Conservation (phyloP, 225 moss, liverwort and hornwort genomes). For the Sphagnum contortum region DNA sequence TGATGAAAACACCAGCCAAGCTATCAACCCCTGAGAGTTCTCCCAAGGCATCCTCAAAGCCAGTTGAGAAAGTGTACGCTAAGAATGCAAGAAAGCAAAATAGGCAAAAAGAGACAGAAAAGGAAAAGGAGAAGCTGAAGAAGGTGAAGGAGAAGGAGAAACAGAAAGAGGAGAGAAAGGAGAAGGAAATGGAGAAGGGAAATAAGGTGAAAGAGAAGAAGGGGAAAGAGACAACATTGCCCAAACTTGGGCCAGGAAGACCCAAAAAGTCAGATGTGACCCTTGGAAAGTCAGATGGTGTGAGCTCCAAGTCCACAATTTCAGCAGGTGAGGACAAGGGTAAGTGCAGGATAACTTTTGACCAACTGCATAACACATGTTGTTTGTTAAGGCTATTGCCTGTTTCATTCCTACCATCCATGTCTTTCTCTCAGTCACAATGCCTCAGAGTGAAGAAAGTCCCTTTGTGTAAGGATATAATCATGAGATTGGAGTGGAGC, state of each 20-base stretch:
- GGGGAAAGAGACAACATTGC: too few relatives aligned
- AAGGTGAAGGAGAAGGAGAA: too few relatives aligned
- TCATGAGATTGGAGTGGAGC: too few relatives aligned
- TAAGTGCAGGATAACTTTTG: background rate
- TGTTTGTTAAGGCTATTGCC: too few relatives aligned
- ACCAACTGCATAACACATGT: too few relatives aligned
- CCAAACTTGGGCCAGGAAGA: constrained; percentile 5
- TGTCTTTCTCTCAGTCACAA: too few relatives aligned
- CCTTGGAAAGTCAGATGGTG: constrained; percentile 11
- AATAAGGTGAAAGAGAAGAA: too few relatives aligned
- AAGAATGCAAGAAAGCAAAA: constrained; percentile 40
- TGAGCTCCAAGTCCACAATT: background rate
- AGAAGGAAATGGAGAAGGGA: too few relatives aligned
- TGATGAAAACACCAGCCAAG: constrained; percentile 8
- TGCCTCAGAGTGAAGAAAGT: too few relatives aligned
- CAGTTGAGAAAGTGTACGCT: constrained; percentile 64
- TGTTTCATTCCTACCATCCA: too few relatives aligned
- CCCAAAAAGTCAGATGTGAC: constrained; percentile 28
- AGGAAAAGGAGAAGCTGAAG: constrained; percentile 11
- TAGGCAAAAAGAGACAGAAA: constrained; percentile 28
- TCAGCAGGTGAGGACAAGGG: constrained; percentile 8
- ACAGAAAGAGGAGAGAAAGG: too few relatives aligned
- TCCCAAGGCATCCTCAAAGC: constrained; percentile 40
- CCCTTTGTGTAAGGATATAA: too few relatives aligned
- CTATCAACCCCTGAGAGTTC: constrained; percentile 37